Percentiles rank a stretch among this genome's conserved stretches.
Conservation (phyloP, 2,329 filamentous ascomycete genomes). For the Arthrobotrys iridis region DNA sequence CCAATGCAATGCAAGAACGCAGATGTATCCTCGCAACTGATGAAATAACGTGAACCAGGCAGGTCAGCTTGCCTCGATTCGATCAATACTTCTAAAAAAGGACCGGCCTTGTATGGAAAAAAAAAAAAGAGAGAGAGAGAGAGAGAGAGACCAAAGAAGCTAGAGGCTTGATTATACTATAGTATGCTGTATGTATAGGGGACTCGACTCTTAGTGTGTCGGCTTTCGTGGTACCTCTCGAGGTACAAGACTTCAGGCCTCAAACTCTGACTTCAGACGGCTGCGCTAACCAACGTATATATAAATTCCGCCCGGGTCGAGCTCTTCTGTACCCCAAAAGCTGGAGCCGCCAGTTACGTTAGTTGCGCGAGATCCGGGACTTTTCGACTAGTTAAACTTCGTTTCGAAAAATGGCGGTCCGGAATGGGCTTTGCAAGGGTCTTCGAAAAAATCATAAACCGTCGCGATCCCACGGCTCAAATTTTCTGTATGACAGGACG, state of each 20-base stretch:
- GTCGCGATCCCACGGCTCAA: constrained; percentile 42
- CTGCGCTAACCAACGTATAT: constrained; percentile 30
- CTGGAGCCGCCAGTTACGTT: constrained; percentile 49
- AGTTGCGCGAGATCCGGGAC: constrained; percentile 43
- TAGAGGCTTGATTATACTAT: too few relatives aligned
- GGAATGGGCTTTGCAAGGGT: constrained; percentile 40
- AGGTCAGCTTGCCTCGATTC: constrained; percentile 3
- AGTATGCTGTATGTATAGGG: too few relatives aligned
- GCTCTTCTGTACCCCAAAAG: not conserved
- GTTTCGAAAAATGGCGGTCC: not conserved
- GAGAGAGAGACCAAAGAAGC: too few relatives aligned
- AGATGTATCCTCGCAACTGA: constrained; percentile 17
- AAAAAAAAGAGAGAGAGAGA: too few relatives aligned
- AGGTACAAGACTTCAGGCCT: constrained; percentile 21
- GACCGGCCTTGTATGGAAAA: too few relatives aligned
- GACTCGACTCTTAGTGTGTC: not conserved
- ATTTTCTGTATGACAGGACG: constrained; percentile 9
- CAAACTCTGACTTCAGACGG: too few relatives aligned
- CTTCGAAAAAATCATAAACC: constrained; percentile 12
- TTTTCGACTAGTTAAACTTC: constrained; percentile 13
- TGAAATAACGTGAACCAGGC: constrained; percentile 23
- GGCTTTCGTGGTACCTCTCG: constrained; percentile 11
- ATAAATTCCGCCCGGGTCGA: constrained; percentile 18
- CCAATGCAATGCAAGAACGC: not conserved
- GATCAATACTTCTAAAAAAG: not conserved